phyloP scores from a whole-genome alignment of 1,284 basidiomycete genomes.

The Heimioporus punctisporus region DNA sequence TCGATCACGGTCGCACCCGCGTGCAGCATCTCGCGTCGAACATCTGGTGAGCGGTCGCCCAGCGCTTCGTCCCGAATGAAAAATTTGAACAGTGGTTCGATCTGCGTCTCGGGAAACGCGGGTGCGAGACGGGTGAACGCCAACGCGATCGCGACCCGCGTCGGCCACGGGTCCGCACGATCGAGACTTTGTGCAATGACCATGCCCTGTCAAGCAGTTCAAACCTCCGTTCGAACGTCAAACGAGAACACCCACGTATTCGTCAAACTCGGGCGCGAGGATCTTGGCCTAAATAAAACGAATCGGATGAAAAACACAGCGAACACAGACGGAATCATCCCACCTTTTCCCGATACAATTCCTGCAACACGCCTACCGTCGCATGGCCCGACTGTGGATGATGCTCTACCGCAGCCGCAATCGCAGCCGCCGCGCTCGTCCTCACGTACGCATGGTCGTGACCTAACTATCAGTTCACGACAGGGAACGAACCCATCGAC shows the following conservation, averaged over 20 bases:
- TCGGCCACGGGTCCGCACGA: constrained; percentile 91
- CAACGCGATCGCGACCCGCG: constrained; percentile 77
- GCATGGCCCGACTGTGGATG: constrained; percentile 68
- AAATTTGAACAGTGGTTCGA: constrained; percentile 88
- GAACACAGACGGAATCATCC: background rate
- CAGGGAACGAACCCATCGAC: constrained; percentile 14
- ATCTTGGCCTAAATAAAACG: constrained; percentile 69
- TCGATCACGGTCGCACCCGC: constrained; percentile 89
- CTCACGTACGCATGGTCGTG: constrained; percentile 88
- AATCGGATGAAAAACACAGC: background rate
- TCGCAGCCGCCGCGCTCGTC: constrained; percentile 68
- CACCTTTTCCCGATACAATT: constrained; percentile 86
- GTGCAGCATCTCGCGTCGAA: constrained; percentile 86
- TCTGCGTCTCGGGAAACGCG: constrained; percentile 62
- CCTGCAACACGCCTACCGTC: constrained; percentile 57
- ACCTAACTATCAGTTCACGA: background rate
- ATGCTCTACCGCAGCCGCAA: constrained; percentile 79
- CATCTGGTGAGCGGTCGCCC: constrained; percentile 85
- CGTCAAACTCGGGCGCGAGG: constrained; percentile 88
- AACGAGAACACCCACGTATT: constrained; percentile 64
- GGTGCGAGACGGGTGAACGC: constrained; percentile 77
- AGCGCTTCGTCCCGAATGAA: constrained; percentile 86
- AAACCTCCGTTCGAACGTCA: too few species aligned
- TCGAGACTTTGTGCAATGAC: constrained; percentile 90
- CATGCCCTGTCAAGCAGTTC: constrained; percentile 71